These are phyloP conservation scores for Fagopyrum homotropicum DNA, from an alignment of 148 eudicot genomes.

Conservation along the genomic window DNA sequence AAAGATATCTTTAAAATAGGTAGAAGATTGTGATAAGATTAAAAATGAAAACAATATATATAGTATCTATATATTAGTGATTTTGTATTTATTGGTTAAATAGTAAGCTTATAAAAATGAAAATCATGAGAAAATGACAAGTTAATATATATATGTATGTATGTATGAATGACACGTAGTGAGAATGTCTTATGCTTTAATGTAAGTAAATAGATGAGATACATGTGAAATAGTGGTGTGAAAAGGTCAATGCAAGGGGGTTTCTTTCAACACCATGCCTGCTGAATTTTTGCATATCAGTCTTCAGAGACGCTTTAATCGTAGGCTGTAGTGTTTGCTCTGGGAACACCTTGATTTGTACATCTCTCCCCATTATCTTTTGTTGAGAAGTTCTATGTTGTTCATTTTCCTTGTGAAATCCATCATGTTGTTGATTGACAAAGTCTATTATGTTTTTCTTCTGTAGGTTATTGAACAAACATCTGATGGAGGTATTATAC, in stretches of 20 bases:
- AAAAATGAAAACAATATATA: too few species aligned
- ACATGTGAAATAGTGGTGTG: too few species aligned
- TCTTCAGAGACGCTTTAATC: neutral
- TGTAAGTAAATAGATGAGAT: too few species aligned
- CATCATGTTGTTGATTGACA: neutral
- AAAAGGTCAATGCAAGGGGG: neutral
- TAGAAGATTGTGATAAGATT: too few species aligned
- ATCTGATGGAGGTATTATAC: slow-evolving; percentile 59
- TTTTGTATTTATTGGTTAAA: too few species aligned
- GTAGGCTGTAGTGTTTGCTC: neutral
- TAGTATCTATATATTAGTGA: too few species aligned
- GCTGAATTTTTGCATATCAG: neutral
- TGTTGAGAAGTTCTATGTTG: neutral
- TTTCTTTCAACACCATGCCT: neutral
- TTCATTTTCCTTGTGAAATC: neutral
- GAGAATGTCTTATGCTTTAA: too few species aligned
- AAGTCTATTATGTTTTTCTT: slow-evolving; percentile 1
- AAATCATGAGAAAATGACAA: too few species aligned
- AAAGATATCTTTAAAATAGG: too few species aligned
- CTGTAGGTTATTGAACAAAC: slow-evolving; percentile 73
- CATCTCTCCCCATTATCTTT: neutral
- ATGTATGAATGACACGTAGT: too few species aligned
- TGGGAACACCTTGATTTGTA: neutral
- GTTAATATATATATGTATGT: too few species aligned
- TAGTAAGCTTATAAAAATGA: too few species aligned